Evolutionary conservation across 1,284 basidiomycete genomes (phyloP), one percentile per base, ranked within the genome.

Genomic region (Cryptococcus sp.): DNA sequence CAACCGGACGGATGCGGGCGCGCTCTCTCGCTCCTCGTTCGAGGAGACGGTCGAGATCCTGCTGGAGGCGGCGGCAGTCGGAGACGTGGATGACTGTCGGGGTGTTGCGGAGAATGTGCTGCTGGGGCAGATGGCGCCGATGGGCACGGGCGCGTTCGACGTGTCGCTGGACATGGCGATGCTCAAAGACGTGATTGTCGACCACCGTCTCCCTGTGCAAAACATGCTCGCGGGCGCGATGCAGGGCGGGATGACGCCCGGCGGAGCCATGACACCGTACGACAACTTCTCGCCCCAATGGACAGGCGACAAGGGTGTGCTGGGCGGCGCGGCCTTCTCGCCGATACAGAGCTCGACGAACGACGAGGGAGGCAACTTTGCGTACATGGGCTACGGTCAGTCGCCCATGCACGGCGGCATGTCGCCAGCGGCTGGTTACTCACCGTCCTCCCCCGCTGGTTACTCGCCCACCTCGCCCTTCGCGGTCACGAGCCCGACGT

Each of bases 31-130:
- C 48, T 98, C 93, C 78, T 98, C 96, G 3, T 98, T 98, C 82
- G 96, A 98, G 77, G 96, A 98, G 82, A 98, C 96, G 0, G 96
- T 98, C 61, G 96, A 99, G 77, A 97, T 99, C 66, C 79, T 99
- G 56, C 94, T 98, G 86, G 96, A 99, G 75, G 96, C 96, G 0
- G 96, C 96, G 0, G 92, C 95, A 1, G 89, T 95, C 45, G 96
- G 96, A 54, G 95, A 98, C 79, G 89, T 92, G 76, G 96, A 98
- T 66, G 94, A 98, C 70, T 98, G 96, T 77, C 90, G 91, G 61
- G 96, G 96, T 62, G 88, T 99, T 21, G 95, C 95, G 9, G 95
- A 98, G 81, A 98, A 98, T 70, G 92, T 99, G 43, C 85, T 99
- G 82, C 90, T 98, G 61, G 96, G 96, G 18, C 96, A 98, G 79